Evolutionary conservation across 2,329 filamentous ascomycete species (phyloP).

Genomic region (Talaromyces atroroseus): DNA sequence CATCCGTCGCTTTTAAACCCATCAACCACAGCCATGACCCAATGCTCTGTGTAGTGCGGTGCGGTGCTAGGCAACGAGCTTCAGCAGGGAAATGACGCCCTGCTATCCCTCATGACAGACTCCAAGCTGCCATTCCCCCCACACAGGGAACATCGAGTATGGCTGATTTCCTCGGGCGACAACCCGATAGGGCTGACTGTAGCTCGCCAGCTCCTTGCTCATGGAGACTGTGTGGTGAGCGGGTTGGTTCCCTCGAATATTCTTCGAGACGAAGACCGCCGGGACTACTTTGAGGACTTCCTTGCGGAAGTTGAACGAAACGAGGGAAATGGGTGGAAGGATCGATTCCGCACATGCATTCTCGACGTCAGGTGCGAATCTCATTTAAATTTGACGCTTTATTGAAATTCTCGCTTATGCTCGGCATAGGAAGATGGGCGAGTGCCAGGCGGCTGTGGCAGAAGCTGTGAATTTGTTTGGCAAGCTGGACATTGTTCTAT

Average conservation of each 20-base stretch:
- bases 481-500: slow-evolving; percentile 81
- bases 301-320: slow-evolving; percentile 57
- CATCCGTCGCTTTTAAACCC: neutral
- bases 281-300: slow-evolving; percentile 73
- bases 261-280: slow-evolving; percentile 65
- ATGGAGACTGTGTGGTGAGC: slow-evolving; percentile 85
- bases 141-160: slow-evolving; percentile 70
- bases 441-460: slow-evolving; percentile 80
- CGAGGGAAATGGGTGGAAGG: slow-evolving; percentile 71
- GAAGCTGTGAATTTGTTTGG: slow-evolving; percentile 81
- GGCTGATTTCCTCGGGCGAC: slow-evolving; percentile 84
- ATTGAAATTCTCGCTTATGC: neutral
- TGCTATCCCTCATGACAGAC: slow-evolving; percentile 27
- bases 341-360: slow-evolving; percentile 62
- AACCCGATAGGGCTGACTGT: slow-evolving; percentile 80
- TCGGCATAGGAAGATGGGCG: slow-evolving; percentile 50
- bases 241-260: slow-evolving; percentile 75
- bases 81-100: slow-evolving; percentile 12
- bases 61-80: neutral
- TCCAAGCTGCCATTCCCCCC: slow-evolving; percentile 50
- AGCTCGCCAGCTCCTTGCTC: slow-evolving; percentile 73
- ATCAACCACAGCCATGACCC: neutral
- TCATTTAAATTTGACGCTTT: neutral
- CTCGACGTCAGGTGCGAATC: slow-evolving; percentile 50
- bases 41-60: neutral